Percentiles rank a stretch among this genome's conserved stretches.
Conservation (phyloP, 2,329 filamentous ascomycete species). For the Neophaeococcomyces mojaviensis region DNA sequence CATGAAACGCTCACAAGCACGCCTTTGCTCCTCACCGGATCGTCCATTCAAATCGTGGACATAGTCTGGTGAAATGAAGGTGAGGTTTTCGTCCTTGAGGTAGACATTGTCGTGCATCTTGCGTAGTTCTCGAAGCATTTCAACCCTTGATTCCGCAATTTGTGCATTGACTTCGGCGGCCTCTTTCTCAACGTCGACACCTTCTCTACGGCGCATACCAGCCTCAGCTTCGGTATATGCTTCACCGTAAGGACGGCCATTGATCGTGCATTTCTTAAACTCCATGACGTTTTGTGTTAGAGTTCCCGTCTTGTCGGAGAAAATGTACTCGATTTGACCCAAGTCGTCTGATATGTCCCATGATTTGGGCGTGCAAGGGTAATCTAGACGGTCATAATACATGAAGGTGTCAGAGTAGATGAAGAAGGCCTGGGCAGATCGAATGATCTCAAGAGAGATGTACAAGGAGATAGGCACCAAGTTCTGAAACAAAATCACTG, state of each 20-base stretch:
- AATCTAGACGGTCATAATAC: constrained; percentile 93
- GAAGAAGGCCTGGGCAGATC: constrained; percentile 87
- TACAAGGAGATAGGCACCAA: constrained; percentile 97
- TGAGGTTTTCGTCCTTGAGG: constrained; percentile 78
- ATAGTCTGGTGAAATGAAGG: constrained; percentile 86
- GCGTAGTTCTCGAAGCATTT: constrained; percentile 66
- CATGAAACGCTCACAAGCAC: constrained; percentile 85
- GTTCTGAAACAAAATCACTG: constrained; percentile 92
- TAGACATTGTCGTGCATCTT: constrained; percentile 83
- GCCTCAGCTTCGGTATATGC: constrained; percentile 96
- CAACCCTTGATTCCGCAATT: constrained; percentile 68
- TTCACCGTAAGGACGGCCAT: constrained; percentile 92
- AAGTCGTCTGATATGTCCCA: constrained; percentile 99
- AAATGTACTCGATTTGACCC: constrained; percentile 98
- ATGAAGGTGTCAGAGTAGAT: constrained; percentile 94
- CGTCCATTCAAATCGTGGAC: constrained; percentile 73
- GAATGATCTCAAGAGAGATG: constrained; percentile 92
- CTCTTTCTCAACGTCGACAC: constrained; percentile 78
- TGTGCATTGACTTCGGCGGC: constrained; percentile 63
- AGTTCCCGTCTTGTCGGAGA: constrained; percentile 89
- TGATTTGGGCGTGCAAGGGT: constrained; percentile 91
- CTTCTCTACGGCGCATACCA: constrained; percentile 87
- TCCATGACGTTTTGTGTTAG: constrained; percentile 95
- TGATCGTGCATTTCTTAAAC: constrained; percentile 97
- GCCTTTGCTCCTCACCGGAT: constrained; percentile 66